phyloP scores from a whole-genome alignment of 148 eudicot species.

The Cornus florida region DNA sequence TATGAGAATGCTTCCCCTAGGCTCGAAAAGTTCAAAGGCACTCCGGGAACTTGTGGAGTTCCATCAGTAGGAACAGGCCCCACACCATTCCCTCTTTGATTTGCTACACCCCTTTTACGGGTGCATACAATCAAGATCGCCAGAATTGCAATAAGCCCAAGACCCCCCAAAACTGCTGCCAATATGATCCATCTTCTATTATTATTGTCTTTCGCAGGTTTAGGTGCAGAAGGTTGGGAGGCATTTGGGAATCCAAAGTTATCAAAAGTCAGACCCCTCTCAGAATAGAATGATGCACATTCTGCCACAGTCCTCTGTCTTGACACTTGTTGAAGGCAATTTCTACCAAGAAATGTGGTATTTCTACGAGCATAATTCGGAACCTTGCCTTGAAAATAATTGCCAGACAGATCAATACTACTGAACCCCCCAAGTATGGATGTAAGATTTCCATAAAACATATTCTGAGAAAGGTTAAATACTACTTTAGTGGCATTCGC shows the following conservation, averaged over 20 bases:
- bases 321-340: conserved; percentile 65
- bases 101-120: conserved; percentile 42
- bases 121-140: conserved; percentile 43
- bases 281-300: conserved; percentile 64
- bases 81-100: conserved; percentile 54
- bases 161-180: conserved; percentile 71
- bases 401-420: conserved; percentile 52
- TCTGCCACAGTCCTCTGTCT: conserved; percentile 50
- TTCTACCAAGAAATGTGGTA: conserved; percentile 36
- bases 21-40: conserved; percentile 46
- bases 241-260: conserved; percentile 60
- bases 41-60: conserved; percentile 45
- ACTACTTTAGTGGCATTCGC: conserved; percentile 43
- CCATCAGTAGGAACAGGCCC: conserved; percentile 60
- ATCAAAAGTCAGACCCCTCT: conserved; percentile 61
- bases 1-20: conserved; percentile 74
- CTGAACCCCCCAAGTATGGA: conserved; percentile 50
- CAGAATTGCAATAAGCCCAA: conserved; percentile 51
- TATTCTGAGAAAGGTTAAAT: conserved; percentile 64
- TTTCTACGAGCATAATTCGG: conserved; percentile 36
- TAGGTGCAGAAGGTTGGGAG: conserved; percentile 29
- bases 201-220: conserved; percentile 23
- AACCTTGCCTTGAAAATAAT: conserved; percentile 70
- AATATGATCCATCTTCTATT: conserved; percentile 52
- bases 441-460: conserved; percentile 63